A percentile compares a stretch with the other conserved stretches of the same genome.
phyloP scores from a whole-genome alignment of 176 grass and related monocot species.

The Poa annua region DNA sequence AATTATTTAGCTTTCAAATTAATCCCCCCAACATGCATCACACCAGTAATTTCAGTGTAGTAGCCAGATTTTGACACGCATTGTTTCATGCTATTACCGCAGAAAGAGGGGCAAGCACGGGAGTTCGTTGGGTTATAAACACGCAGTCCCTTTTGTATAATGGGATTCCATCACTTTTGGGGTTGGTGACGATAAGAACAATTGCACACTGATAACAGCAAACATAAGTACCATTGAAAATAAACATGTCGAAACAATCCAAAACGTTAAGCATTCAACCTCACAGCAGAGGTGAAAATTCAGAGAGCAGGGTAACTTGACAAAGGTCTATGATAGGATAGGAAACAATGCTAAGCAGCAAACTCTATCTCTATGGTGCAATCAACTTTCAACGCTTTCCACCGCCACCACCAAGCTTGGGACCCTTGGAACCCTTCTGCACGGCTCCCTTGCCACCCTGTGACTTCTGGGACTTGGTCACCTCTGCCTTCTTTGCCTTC shows the following conservation, averaged over 20 bases:
- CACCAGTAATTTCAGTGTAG: too few relatives aligned
- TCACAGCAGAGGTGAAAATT: slow-evolving; percentile 30
- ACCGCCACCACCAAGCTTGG: slow-evolving; percentile 57
- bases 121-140: too few relatives aligned
- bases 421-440: slow-evolving; percentile 52
- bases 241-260: slow-evolving; percentile 24
- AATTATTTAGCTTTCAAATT: too few relatives aligned
- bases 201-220: not conserved
- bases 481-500: slow-evolving; percentile 64
- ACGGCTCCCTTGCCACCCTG: slow-evolving; percentile 51
- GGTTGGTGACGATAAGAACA: not conserved
- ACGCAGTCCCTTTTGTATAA: not conserved
- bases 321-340: slow-evolving; percentile 39
- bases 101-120: not conserved
- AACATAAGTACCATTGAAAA: slow-evolving; percentile 28
- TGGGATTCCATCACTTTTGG: not conserved
- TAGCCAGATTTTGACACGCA: too few relatives aligned
- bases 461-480: slow-evolving; percentile 59
- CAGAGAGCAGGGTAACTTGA: slow-evolving; percentile 19
- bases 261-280: slow-evolving; percentile 33
- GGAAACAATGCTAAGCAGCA: slow-evolving; percentile 29
- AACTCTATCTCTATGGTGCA: slow-evolving; percentile 34
- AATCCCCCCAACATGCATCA: too few relatives aligned
- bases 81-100: not conserved
- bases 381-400: slow-evolving; percentile 52